Base-by-base conservation (phyloP, 73 alveolate species). In the Paraurostyla sp. region DNA sequence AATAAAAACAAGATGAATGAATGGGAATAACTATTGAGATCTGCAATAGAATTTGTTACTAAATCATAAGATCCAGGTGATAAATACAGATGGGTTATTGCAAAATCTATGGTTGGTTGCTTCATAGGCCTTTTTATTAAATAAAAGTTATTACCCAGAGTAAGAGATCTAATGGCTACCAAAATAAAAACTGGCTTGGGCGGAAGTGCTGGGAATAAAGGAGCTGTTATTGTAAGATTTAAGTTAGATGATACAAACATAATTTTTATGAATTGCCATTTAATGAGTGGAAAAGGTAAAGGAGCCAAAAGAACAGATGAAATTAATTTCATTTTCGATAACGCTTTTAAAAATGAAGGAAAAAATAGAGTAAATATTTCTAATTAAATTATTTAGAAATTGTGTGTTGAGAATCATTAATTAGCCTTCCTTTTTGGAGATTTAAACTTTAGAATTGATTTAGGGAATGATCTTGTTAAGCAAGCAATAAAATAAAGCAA, bases 151-250 rank as follows among this genome's bases (percentile, higher is more conserved):
- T 50, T 40, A 1, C 22, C 35, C 48, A 38, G 89, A 41, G 46
- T 94, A 4, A 51, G 57, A 18, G 89, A 75, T 43, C 49, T 94
- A 23, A 71, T 42, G 43, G 49, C 92, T 2, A 87, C 90, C 22
- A 63, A 56, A 27, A 87, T 94, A 0, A 89, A 90, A 40, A 82
- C 97, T 0, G 97, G 97, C 43, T 76, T 92, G 60, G 94, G 94
- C n/a, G 99, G 99, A 0, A 85, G 95, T 81, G 73, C 89, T 33
- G 99, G 99, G n/a, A 96, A 95, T 76, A 96, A 96, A 84, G 99
- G 99, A 25, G 97, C 96, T 0, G 97, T 96, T 15, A 85, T 89
- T 16, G 91, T 94, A 33, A 41, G 97, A 38, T 85, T 85, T 41
- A 50, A 85, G 46, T 65, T 85, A 11, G 71, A 50, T 32, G 90